Evolutionary conservation across 306 rosid genomes (phyloP).

Genomic region (Chamaecrista fasciculata): DNA sequence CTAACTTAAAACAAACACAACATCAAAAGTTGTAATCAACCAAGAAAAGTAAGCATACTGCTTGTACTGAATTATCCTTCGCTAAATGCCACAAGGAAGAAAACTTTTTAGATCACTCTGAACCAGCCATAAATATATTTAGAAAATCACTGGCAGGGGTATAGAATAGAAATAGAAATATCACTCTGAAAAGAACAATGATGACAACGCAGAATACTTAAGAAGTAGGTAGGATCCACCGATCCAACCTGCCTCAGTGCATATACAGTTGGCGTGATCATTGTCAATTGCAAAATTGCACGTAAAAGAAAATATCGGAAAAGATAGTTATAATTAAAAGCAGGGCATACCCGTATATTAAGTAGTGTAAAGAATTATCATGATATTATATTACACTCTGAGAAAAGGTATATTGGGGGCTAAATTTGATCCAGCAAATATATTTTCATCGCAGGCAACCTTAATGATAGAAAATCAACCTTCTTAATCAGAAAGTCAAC

Average conservation of each 20-base stretch:
- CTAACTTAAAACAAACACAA: slow-evolving; percentile 14
- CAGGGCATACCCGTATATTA: too few species aligned
- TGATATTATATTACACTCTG: not conserved
- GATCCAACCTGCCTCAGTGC: slow-evolving; percentile 13
- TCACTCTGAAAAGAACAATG: not conserved
- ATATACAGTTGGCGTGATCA: slow-evolving; percentile 38
- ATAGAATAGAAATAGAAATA: slow-evolving; percentile 23
- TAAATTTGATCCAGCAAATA: not conserved
- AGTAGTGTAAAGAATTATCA: not conserved
- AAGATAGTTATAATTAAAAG: too few species aligned
- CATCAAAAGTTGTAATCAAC: slow-evolving; percentile 6
- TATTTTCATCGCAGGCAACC: too few species aligned
- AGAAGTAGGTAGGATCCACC: slow-evolving; percentile 28
- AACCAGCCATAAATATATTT: slow-evolving; percentile 7
- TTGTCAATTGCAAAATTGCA: slow-evolving; percentile 2
- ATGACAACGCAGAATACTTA: slow-evolving; percentile 26
- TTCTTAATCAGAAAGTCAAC: too few species aligned
- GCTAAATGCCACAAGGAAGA: not conserved
- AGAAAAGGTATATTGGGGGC: not conserved
- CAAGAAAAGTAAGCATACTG: not conserved
- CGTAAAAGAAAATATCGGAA: slow-evolving; percentile 1
- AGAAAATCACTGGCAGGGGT: not conserved
- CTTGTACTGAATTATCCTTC: not conserved
- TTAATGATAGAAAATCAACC: too few species aligned
- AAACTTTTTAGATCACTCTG: not conserved